A percentile compares a stretch with the other conserved stretches of the same genome.
phyloP scores from a whole-genome alignment of 352 stramenopile genomes.

The Phytophthora citricola region DNA sequence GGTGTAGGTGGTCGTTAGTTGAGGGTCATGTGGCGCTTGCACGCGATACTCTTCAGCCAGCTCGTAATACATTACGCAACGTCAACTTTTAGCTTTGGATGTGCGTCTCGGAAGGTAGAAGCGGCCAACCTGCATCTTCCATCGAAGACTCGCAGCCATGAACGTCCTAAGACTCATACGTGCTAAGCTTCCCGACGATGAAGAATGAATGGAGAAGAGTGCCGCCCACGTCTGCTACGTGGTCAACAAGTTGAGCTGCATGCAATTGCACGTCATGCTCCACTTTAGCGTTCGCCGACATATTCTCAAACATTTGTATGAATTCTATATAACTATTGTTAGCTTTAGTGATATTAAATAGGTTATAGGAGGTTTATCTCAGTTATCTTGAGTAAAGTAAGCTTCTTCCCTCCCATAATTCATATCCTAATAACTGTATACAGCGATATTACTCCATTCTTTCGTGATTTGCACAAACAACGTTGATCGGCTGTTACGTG shows the following conservation, averaged over 20 bases:
- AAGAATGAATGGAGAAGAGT: neutral
- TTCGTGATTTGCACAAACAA: slow-evolving; percentile 7
- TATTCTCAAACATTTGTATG: neutral
- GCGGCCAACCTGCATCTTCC: neutral
- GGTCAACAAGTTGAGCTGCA: neutral
- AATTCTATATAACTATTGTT: neutral
- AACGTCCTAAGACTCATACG: neutral
- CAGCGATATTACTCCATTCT: slow-evolving; percentile 2
- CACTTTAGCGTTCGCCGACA: neutral
- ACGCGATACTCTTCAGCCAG: too few relatives aligned
- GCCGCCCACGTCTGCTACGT: neutral
- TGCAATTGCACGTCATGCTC: neutral
- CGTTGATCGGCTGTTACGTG: neutral
- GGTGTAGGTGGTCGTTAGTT: slow-evolving; percentile 16
- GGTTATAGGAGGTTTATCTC: neutral
- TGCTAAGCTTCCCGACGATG: neutral
- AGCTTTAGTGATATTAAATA: neutral
- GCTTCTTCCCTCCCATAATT: neutral
- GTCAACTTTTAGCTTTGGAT: too few relatives aligned
- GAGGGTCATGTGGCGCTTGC: too few relatives aligned
- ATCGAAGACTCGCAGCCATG: neutral
- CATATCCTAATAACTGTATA: neutral
- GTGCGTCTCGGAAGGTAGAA: too few relatives aligned
- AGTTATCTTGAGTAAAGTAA: neutral
- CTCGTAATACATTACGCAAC: too few relatives aligned